A percentile compares a stretch with the other conserved stretches of the same genome.
Conservation (phyloP, 441 rosid species). For the Raphanus hybrid region DNA sequence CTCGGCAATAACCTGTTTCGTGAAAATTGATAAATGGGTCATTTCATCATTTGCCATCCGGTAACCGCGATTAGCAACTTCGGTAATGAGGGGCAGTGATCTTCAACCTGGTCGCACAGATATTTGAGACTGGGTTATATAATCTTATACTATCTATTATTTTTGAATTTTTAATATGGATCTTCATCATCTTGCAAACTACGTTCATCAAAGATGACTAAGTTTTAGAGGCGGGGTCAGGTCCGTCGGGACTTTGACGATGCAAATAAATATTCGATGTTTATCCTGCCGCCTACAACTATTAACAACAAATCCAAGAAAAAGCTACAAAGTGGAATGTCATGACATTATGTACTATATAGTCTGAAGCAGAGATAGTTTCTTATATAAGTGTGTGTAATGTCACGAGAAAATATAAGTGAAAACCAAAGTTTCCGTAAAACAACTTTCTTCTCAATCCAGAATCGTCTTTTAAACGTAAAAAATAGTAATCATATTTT, state of each 20-base stretch:
- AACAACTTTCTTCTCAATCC: too few relatives aligned
- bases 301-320: background rate
- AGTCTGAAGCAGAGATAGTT: background rate
- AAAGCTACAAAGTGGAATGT: background rate
- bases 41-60: background rate
- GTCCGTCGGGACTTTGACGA: background rate
- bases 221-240: background rate
- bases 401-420: background rate
- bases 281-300: background rate
- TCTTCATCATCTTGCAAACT: background rate
- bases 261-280: background rate
- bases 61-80: background rate
- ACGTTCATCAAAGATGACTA: background rate
- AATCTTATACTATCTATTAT: background rate
- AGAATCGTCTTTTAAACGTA: too few relatives aligned
- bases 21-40: background rate
- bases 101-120: background rate
- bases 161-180: background rate
- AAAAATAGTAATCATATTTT: too few relatives aligned
- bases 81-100: background rate
- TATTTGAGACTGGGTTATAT: background rate
- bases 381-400: background rate
- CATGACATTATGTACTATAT: background rate
- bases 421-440: too few relatives aligned
- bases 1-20: conserved; percentile 70